Evolutionary conservation across 108 stramenopile species (phyloP), one percentile per base, ranked within the genome.

Genomic region (Discostella pseudostelligera): DNA sequence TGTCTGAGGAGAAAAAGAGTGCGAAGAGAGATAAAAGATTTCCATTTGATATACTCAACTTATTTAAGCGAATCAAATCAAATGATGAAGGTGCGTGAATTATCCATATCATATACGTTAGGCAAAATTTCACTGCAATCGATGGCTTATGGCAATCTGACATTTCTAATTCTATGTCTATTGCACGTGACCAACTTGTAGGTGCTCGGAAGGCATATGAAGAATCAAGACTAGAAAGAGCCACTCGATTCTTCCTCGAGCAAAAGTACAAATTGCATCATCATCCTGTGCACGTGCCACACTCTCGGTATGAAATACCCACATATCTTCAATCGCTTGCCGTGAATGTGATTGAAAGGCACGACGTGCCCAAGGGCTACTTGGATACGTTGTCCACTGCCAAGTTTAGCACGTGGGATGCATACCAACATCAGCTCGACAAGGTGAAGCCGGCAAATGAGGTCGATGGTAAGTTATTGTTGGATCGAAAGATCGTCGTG

Each of bases 221-320:
- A 43, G 42, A 4, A n/a, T 12, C 42, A 43, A 43, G 9, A 8
- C 22, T 62, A 16, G 36, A 60, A 53, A 53, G 51, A 40, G 68
- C 68, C 39, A 69, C 39, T 28, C 32, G 59, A 16, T 46, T 36
- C n/a, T 72, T 49, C 55, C 39, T 39, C 56, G 61, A 72, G n/a
- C 54, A 63, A 45, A 53, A 72, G 36, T 72, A 56, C 35, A 54
- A 63, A 29, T 61, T 56, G 54, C 70, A 72, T 32, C 70, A 72
- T 53, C 70, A 72, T 56, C 50, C 20, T 26, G 55, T 72, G 55
- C 70, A 72, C 47, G 70, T 46, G 0, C 21, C 62, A 1, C 56
- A 55, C 13, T 39, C 44, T 19, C 45, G 40, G 16, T 35, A 54
- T 10, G 39, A 56, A 32, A 21, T 45, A 6, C 55, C 42, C 13